Base-by-base conservation (phyloP, 1,284 basidiomycete species). In the Fomitopsis betulina region DNA sequence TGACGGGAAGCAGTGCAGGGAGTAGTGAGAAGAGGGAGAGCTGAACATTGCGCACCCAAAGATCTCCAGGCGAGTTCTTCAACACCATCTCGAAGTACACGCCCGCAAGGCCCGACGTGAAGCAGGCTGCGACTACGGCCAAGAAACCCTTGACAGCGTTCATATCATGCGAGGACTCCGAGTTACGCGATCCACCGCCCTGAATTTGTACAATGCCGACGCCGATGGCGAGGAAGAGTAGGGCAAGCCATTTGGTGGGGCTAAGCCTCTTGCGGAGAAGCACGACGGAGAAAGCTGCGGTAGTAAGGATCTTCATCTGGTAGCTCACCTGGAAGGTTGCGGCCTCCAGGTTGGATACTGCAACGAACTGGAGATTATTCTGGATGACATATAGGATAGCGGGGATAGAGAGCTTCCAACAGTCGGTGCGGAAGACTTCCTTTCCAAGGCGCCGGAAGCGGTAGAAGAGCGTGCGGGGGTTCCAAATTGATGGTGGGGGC, bases 61-160 rank as follows among this genome's bases (percentile, higher is more conserved):
- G 82, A 73, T 97, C 94, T 19, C 86, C 85, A 64, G 86, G 85
- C 10, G 91, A 93, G 65, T 86, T 89, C 76, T 98, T 98, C 69
- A 98, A 80, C 19, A 98, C 93, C 88, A 96, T 95, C 77, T 98
- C 96, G 67, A 98, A 98, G 77, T 98, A 98, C 30, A 98, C 96
- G 13, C 96, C 96, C 0, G 96, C 96, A n/a, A 98, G 85, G 37
- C 96, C 96, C 0, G 94, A 97, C 0, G 95, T 98, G 75, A 98
- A 86, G 76, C 96, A 98, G 0, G 96, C 95, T 2, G 91, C 86
- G 1, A 86, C 85, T 56, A 98, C 95, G 0, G 96, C 96, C 30
- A 83, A 72, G 68, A 91, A 97, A 1, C 96, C 96, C 62, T 87
- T 91, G 57, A 92, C 72, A 4, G 92, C 89, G 66, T 88, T 84